Evolutionary conservation across 306 rosid genomes (phyloP), one percentile per base, ranked within the genome.

Genomic region (Quercus cerris): DNA sequence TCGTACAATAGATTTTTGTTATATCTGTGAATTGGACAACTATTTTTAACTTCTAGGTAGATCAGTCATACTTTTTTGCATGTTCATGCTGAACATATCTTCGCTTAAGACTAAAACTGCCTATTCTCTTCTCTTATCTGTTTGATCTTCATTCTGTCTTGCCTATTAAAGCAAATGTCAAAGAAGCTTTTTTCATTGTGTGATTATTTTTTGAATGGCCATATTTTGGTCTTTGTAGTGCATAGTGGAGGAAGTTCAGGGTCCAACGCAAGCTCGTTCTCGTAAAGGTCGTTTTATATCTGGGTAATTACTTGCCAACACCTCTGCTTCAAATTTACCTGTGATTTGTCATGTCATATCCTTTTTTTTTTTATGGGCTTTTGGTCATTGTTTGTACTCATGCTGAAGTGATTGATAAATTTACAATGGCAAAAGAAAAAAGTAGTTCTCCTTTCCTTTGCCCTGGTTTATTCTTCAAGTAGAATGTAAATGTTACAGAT

Each of bases 161-260:
- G 44, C 15, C 70, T 74, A 56, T 73, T 62, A 4, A 61, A 51
- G 33, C 66, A 75, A 75, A 28, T 79, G 35, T 49, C 66, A n/a
- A 23, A 83, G 74, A 20, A 63, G 27, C 44, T 71, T 86, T 5
- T 44, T 22, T 38, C 63, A 54, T 84, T 18, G 20, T 13, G 28
- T 14, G 27, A 57, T 38, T 79, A 14, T 73, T 22, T 72, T 35
- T 62, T 74, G 28, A 66, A 55, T 69, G 70, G 46, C 41, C 27
- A 28, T 77, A 70, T 73, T 82, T 87, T 83, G 85, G 80, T 82
- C 64, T 73, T 72, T 80, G 79, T 81, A 94, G 97, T 94, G 99
- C 90, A 94, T 94, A 72, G 97, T 92, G 81, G 99, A 94, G 89
- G 99, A 94, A 89, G 94, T 88, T 82, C 97, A 90, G 82, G 97